These are phyloP conservation scores for Lactifluus subvellereus DNA, from an alignment of 768 basidiomycete genomes.

Conservation along the genomic window DNA sequence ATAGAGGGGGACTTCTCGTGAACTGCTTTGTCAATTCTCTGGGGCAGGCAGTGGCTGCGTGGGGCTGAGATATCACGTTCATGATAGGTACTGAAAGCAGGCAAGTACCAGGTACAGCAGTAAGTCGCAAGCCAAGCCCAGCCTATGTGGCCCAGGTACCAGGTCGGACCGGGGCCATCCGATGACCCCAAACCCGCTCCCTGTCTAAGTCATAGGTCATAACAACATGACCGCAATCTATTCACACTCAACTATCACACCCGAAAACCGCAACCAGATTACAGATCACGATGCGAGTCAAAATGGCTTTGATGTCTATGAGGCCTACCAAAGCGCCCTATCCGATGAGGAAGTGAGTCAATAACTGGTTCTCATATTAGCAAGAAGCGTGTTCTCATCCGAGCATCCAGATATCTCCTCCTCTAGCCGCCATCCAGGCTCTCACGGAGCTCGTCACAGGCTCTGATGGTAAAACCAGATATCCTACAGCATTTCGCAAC, in stretches of 20 bases:
- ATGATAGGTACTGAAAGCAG: neutral
- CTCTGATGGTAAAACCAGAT: constrained; percentile 55
- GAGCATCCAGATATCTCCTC: constrained; percentile 57
- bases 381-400: neutral
- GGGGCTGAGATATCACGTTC: constrained; percentile 8
- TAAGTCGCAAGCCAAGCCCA: neutral
- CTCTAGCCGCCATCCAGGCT: constrained; percentile 83
- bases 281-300: neutral
- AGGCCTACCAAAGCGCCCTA: constrained; percentile 55
- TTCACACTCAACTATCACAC: constrained; percentile 4
- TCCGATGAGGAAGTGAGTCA: constrained; percentile 57
- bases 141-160: neutral
- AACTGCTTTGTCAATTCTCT: neutral
- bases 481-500: neutral
- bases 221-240: constrained; percentile 12
- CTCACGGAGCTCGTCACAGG: constrained; percentile 75
- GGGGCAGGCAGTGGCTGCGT: neutral
- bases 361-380: neutral
- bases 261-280: neutral
- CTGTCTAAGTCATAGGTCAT: neutral
- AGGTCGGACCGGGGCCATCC: neutral
- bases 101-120: neutral
- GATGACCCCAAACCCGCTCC: neutral
- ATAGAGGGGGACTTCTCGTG: neutral
- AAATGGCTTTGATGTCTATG: constrained; percentile 40